Conservation (phyloP, 371 early-diverging fungal species). For the Rhizopus sp. region DNA sequence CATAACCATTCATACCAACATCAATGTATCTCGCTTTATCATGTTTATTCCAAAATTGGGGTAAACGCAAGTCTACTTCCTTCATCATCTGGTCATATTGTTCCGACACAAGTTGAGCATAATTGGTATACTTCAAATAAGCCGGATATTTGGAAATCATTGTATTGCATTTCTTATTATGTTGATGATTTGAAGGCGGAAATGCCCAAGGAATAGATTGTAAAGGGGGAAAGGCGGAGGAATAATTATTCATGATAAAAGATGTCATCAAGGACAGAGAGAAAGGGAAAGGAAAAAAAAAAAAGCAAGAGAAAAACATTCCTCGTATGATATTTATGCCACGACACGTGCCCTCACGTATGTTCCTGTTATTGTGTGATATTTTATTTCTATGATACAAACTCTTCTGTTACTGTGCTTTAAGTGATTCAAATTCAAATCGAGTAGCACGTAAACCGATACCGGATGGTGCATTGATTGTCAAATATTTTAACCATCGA, state of each 20-base stretch:
- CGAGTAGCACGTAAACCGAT: slow-evolving; percentile 74
- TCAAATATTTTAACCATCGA: slow-evolving; percentile 75
- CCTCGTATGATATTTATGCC: slow-evolving; percentile 12
- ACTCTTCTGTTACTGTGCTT: slow-evolving; percentile 10
- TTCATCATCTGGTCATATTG: slow-evolving; percentile 32
- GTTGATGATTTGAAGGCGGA: not conserved
- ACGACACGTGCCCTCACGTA: slow-evolving; percentile 13
- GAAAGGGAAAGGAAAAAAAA: not conserved
- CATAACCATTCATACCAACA: slow-evolving; percentile 51
- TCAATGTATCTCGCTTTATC: slow-evolving; percentile 57
- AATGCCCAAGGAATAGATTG: slow-evolving; percentile 18
- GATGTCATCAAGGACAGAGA: slow-evolving; percentile 6
- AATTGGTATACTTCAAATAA: slow-evolving; percentile 38
- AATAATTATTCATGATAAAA: slow-evolving; percentile 15
- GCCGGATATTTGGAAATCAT: slow-evolving; percentile 26
- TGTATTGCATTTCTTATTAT: slow-evolving; percentile 1
- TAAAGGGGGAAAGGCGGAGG: slow-evolving; percentile 32
- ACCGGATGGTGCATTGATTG: slow-evolving; percentile 76
- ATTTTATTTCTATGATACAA: not conserved
- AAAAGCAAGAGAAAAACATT: slow-evolving; percentile 3
- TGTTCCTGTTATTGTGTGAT: not conserved
- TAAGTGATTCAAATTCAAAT: slow-evolving; percentile 67
- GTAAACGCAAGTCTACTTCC: slow-evolving; percentile 43
- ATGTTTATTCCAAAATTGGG: slow-evolving; percentile 61
- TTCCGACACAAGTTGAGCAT: slow-evolving; percentile 32